These are phyloP conservation scores for Ophiostoma ips DNA, from an alignment of 2,329 filamentous ascomycete genomes.

Conservation along the genomic window DNA sequence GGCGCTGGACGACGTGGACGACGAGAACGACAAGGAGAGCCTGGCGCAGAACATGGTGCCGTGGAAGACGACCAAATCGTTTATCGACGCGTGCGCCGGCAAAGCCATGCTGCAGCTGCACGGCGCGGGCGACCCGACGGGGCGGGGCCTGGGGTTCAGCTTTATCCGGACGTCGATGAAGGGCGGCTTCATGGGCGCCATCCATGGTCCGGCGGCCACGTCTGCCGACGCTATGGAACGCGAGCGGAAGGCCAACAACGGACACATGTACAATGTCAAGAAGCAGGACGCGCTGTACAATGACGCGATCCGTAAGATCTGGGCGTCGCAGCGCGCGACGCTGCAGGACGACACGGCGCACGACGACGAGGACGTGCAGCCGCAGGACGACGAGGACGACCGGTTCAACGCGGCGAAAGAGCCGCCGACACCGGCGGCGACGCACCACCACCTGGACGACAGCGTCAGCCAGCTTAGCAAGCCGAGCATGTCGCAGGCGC, in stretches of 20 bases:
- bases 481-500: slow-evolving; percentile 49
- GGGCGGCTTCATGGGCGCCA: slow-evolving; percentile 77
- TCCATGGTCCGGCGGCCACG: slow-evolving; percentile 49
- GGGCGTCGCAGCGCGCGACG: slow-evolving; percentile 73
- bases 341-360: slow-evolving; percentile 60
- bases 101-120: slow-evolving; percentile 96
- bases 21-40: slow-evolving; percentile 52
- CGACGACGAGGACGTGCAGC: slow-evolving; percentile 45
- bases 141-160: slow-evolving; percentile 84
- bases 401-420: slow-evolving; percentile 60
- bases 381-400: slow-evolving; percentile 48
- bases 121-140: slow-evolving; percentile 87
- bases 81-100: slow-evolving; percentile 80
- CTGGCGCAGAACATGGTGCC: slow-evolving; percentile 83
- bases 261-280: slow-evolving; percentile 95
- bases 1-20: slow-evolving; percentile 51
- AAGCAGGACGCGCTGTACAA: slow-evolving; percentile 87
- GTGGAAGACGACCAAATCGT: slow-evolving; percentile 95
- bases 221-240: slow-evolving; percentile 77
- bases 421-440: slow-evolving; percentile 23
- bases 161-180: slow-evolving; percentile 99
- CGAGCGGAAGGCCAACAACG: slow-evolving; percentile 76
- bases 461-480: slow-evolving; percentile 66
- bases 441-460: slow-evolving; percentile 44
- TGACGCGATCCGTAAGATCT: slow-evolving; percentile 80